Evolutionary conservation across 192 early-diverging fungal species (phyloP).

Genomic region (Backusella westeae): DNA sequence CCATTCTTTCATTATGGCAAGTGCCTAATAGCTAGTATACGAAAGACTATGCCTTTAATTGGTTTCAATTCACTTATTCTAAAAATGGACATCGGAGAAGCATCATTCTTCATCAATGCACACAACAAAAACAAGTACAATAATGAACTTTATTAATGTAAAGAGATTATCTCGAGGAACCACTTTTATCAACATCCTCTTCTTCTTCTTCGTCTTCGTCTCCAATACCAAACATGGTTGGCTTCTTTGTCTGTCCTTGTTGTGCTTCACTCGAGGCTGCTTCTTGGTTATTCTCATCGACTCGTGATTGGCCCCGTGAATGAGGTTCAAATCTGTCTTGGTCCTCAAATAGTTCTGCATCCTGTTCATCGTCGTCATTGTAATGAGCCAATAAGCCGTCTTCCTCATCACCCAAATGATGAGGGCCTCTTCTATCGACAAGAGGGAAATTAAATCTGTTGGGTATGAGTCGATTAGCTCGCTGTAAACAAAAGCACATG

Average conservation of each 20-base stretch:
- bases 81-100: not conserved
- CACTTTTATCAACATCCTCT: not conserved
- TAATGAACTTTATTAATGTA: not conserved
- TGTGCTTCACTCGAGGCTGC: not conserved
- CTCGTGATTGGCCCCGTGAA: not conserved
- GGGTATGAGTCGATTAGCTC: slow-evolving; percentile 25
- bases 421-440: not conserved
- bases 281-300: not conserved
- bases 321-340: not conserved
- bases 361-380: not conserved
- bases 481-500: slow-evolving; percentile 24
- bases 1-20: too few relatives aligned
- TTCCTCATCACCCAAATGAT: slow-evolving; percentile 5
- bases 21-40: too few relatives aligned
- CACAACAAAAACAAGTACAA: not conserved
- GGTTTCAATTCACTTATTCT: not conserved
- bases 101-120: not conserved
- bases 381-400: slow-evolving; percentile 19
- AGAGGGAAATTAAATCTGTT: slow-evolving; percentile 26
- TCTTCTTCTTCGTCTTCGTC: not conserved
- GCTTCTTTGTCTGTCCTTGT: not conserved
- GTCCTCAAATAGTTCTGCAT: not conserved
- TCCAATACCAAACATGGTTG: not conserved
- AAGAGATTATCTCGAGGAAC: not conserved
- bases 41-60: too few relatives aligned